Evolutionary conservation across 2,329 filamentous ascomycete species (phyloP), one percentile per base, ranked within the genome.

Genomic region (Fusarium mundagurra): DNA sequence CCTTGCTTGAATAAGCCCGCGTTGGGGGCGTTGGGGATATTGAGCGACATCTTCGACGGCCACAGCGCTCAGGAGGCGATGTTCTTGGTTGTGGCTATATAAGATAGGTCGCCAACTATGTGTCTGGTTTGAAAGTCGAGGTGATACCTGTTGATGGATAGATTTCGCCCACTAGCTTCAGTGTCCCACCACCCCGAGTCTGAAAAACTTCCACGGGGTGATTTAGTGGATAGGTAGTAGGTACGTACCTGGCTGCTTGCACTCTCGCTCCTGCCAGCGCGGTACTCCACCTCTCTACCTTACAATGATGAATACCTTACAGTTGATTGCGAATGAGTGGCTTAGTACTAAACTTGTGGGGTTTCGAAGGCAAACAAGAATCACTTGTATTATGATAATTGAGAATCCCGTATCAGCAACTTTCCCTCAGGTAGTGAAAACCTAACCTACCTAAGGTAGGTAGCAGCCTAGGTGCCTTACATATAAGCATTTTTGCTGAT

Each of bases 21-120:
- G 84, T 98, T 98, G 73, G 96, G 96, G 79, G 96, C 96, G 84
- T 92, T 94, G 75, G 96, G 96, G 82, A 99, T 97, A 82, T 95
- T 94, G 83, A 99, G 91, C 85, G 96, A 99, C 96, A 99, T 98
- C 79, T 76, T 76, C 81, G 80, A 62, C 69, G 61, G 67, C 73
- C 73, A 77, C 69, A 70, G 63, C 64, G 59, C 64, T 69, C 50
- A 64, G 64, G 27, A 58, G 58, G 67, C 71, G 62, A 65, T 62
- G 27, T 48, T 41, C 65, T 47, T 64, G 50, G 55, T 61, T 72
- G 74, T 78, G 72, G 75, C 59, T 50, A 63, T 63, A 69, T 77
- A 62, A 64, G 58, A 67, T 71, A 50, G 45, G 63, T 67, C 67
- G 65, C 64, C 43, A 39, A 59, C 66, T 67, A 53, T 53, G 58